Evolutionary conservation across 164 flowering plant species (phyloP).

Genomic region (Vitis rupestris): DNA sequence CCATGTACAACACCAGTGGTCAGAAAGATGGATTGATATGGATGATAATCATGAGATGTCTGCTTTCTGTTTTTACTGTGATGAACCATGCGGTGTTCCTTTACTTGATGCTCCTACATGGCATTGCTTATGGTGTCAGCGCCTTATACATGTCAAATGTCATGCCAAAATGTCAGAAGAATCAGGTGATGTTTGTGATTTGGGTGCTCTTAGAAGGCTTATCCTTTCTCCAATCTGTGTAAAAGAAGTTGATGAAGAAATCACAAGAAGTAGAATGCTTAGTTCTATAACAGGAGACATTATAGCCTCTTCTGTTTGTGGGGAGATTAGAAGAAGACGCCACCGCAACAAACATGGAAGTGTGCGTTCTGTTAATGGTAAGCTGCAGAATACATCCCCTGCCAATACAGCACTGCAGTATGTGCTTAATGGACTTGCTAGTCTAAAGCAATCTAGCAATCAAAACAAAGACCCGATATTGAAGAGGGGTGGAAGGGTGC

Average conservation of each 20-base stretch:
- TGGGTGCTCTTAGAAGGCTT: constrained; percentile 66
- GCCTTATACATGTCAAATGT: constrained; percentile 75
- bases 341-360: constrained; percentile 39
- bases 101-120: constrained; percentile 70
- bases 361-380: constrained; percentile 27
- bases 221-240: constrained; percentile 73
- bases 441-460: constrained; percentile 31
- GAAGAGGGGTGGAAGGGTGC: constrained; percentile 20
- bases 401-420: constrained; percentile 34
- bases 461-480: constrained; percentile 26
- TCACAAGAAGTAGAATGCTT: constrained; percentile 30
- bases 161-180: constrained; percentile 69
- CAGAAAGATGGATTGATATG: constrained; percentile 63
- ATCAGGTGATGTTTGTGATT: constrained; percentile 68
- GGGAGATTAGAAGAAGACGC: constrained; percentile 54
- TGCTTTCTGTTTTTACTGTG: constrained; percentile 71
- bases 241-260: constrained; percentile 37
- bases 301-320: constrained; percentile 54
- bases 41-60: constrained; percentile 64
- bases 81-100: constrained; percentile 79
- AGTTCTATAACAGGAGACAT: constrained; percentile 48
- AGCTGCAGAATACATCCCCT: constrained; percentile 34
- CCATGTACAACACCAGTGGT: constrained; percentile 77
- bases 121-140: constrained; percentile 86
- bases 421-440: constrained; percentile 46